phyloP scores from a whole-genome alignment of 352 stramenopile genomes.

The Phytophthora pistaciae region DNA sequence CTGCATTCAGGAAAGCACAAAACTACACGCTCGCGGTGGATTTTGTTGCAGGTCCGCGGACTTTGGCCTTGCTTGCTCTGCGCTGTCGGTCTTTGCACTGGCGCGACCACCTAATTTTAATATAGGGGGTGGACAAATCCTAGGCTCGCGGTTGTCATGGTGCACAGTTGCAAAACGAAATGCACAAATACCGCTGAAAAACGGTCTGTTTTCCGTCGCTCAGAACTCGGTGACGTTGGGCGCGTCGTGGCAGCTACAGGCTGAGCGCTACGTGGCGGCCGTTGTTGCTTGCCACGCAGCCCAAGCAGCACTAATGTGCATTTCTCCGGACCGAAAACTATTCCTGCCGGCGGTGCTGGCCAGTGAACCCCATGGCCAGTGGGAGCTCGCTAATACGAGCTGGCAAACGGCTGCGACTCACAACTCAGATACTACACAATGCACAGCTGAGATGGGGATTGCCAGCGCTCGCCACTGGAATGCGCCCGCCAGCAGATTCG shows the following conservation, averaged over 20 bases:
- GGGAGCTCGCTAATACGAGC: background rate
- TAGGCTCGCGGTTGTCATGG: constrained; percentile 4
- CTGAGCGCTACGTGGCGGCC: background rate
- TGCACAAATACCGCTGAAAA: background rate
- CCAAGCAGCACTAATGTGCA: constrained; percentile 3
- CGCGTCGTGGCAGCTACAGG: constrained; percentile 8
- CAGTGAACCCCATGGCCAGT: constrained; percentile 21
- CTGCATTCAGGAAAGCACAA: background rate
- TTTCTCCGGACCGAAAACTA: constrained; percentile 17
- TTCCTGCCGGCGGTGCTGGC: constrained; percentile 11
- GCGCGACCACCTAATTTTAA: background rate
- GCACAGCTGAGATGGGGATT: constrained; percentile 15
- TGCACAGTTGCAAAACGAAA: constrained; percentile 2
- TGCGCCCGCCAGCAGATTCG: background rate
- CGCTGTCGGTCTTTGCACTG: constrained; percentile 8
- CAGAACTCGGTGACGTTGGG: constrained; percentile 6
- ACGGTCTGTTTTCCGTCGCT: background rate
- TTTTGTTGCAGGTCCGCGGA: background rate
- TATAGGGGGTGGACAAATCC: constrained; percentile 15
- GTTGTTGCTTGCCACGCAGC: constrained; percentile 1
- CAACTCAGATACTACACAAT: constrained; percentile 10
- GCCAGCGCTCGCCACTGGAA: background rate
- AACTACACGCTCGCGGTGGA: background rate
- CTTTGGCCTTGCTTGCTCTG: constrained; percentile 7
- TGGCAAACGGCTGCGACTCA: constrained; percentile 18